phyloP scores from a whole-genome alignment of 2,329 filamentous ascomycete species.

The Metarhizium guizhouense region DNA sequence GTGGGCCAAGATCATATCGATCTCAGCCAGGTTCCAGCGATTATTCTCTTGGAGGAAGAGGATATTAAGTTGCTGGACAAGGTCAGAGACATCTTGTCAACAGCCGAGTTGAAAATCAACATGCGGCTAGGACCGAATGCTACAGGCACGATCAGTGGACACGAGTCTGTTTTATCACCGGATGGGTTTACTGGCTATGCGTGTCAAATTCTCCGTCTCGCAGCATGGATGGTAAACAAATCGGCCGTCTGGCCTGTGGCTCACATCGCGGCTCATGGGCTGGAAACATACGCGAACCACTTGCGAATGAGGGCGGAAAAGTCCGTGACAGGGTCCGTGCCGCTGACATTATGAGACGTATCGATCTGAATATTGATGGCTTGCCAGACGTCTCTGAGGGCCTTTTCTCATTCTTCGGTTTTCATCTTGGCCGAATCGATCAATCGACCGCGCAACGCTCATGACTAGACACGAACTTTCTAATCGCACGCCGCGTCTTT shows the following conservation, averaged over 20 bases:
- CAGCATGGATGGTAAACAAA: constrained; percentile 79
- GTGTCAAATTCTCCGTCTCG: constrained; percentile 74
- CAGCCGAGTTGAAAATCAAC: constrained; percentile 72
- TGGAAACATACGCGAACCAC: constrained; percentile 45
- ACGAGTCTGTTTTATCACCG: constrained; percentile 44
- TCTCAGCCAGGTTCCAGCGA: constrained; percentile 68
- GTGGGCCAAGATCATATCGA: constrained; percentile 78
- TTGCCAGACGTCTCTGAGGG: neutral
- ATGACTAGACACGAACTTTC: neutral
- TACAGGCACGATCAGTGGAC: constrained; percentile 38
- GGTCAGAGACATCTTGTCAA: constrained; percentile 68
- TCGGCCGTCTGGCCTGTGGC: constrained; percentile 80
- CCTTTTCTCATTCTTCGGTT: neutral
- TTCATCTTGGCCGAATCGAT: neutral
- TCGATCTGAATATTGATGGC: neutral
- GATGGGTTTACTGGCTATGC: constrained; percentile 66
- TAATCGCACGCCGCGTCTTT: neutral
- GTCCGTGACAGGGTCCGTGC: constrained; percentile 35
- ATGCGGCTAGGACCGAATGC: constrained; percentile 12
- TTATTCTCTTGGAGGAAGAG: constrained; percentile 87
- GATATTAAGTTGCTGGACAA: constrained; percentile 79
- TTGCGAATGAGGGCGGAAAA: constrained; percentile 44
- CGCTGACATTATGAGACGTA: constrained; percentile 5
- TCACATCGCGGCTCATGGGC: constrained; percentile 44
- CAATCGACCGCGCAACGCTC: neutral